These are phyloP conservation scores for Pseudogymnoascus sp. DNA, from an alignment of 2,329 filamentous ascomycete genomes.

Conservation along the genomic window DNA sequence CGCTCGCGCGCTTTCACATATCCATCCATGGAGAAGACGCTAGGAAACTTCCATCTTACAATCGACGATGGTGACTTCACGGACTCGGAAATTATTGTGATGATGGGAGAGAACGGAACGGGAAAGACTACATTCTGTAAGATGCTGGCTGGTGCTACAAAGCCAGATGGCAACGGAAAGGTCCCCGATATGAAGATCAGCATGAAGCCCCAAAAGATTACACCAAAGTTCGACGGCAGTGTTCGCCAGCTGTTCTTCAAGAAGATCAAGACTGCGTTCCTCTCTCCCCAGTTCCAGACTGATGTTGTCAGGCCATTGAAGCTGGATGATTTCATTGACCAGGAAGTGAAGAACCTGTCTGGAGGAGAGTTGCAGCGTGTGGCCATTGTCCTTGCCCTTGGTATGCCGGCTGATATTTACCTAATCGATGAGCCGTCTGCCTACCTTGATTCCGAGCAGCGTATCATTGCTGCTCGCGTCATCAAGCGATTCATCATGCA, in stretches of 20 bases:
- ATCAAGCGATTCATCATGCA: constrained; percentile 99
- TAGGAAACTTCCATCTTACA: constrained; percentile 77
- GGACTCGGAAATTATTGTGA: constrained; percentile 96
- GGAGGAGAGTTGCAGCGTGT: constrained; percentile 99
- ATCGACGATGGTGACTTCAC: constrained; percentile 85
- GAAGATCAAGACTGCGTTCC: constrained; percentile 95
- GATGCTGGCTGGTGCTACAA: constrained; percentile 84
- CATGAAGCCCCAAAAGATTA: constrained; percentile 99
- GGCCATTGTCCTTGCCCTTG: constrained; percentile 92
- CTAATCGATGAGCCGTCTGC: constrained; percentile 96
- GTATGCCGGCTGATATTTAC: constrained; percentile 94
- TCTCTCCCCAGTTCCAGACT: constrained; percentile 97
- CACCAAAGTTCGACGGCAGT: constrained; percentile 93
- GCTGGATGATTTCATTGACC: constrained; percentile 97
- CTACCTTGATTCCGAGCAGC: constrained; percentile 97
- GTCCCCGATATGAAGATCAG: constrained; percentile 94
- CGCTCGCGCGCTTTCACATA: constrained; percentile 80
- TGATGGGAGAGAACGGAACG: constrained; percentile 99
- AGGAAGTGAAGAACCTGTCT: constrained; percentile 97
- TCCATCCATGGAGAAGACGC: constrained; percentile 84
- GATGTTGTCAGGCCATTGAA: constrained; percentile 99
- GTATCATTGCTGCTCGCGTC: constrained; percentile 92
- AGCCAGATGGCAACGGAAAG: constrained; percentile 72
- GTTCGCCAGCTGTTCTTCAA: constrained; percentile 99
- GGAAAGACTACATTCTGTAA: constrained; percentile 99